Base-by-base conservation (phyloP, 495 filamentous ascomycete genomes). In the Friedmanniomyces endolithicus region DNA sequence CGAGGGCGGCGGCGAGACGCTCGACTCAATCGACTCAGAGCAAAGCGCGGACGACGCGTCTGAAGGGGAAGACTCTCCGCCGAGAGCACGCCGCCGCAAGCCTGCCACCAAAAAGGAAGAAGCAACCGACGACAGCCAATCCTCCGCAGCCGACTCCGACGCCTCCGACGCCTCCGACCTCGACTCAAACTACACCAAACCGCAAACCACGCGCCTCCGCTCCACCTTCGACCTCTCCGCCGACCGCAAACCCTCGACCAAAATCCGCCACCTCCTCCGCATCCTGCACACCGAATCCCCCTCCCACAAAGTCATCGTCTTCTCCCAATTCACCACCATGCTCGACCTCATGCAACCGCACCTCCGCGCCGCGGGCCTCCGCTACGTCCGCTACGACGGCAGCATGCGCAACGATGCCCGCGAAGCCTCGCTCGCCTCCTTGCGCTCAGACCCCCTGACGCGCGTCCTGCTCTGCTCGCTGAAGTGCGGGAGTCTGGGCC, bases 281-380 rank as follows among this genome's bases (percentile, higher is more conserved):
- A 83, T 97, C 59, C 83, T 98, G 17, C 76, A 81, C 61, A 80
- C 81, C 53, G 92, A 98, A 67, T 78, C 82, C 0, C 67, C 76
- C 0, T 68, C 77, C 33, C 83, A 94, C 74, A 98, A 98, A 67
- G 92, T 92, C 67, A 98, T 98, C 66, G 88, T 98, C 57, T 98
- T 98, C 70, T 94, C 88, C 2, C 86, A 96, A 63, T 95, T 94
- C 69, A 98, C 92, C 1, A 89, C 87, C 6, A 96, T 98, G 92
- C 80, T 98, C 46, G 87, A 98, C 72, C 84, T 96, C 23, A 81
- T 97, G 61, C 88, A 97, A 67, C 92, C 92, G 16, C 95, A 96
- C 73, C 72, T 98, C 25, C 73, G 77, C 19, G 70, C 77, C 29
- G 80, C 85, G 20, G 80, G 80, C 24, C 81, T 94, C 61, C 78